These are phyloP conservation scores for Talaromyces amestolkiae DNA, from an alignment of 2,329 filamentous ascomycete species.

Conservation along the genomic window DNA sequence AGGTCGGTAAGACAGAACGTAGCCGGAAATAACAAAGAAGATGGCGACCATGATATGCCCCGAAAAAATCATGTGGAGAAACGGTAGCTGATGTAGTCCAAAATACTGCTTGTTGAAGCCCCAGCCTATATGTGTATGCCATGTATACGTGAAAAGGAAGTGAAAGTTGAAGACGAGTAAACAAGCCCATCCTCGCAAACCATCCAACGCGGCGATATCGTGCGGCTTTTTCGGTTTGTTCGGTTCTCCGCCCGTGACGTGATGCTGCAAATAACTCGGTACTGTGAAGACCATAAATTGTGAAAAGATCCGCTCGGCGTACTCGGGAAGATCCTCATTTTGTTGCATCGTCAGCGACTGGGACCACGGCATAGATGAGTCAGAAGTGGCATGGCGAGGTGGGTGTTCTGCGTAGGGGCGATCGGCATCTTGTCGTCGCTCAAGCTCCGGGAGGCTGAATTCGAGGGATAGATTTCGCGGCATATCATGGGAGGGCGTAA, in stretches of 20 bases:
- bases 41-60: slow-evolving; percentile 50
- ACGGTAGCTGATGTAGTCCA: slow-evolving; percentile 41
- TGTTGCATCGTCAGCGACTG: slow-evolving; percentile 16
- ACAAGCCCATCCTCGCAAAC: slow-evolving; percentile 44
- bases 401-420: background rate
- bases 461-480: slow-evolving; percentile 18
- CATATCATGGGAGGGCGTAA: slow-evolving; percentile 10
- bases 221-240: slow-evolving; percentile 32
- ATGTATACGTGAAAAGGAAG: slow-evolving; percentile 46
- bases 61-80: slow-evolving; percentile 44
- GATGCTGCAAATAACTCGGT: slow-evolving; percentile 38
- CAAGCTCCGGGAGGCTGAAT: slow-evolving; percentile 12
- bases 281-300: slow-evolving; percentile 32
- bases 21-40: slow-evolving; percentile 51
- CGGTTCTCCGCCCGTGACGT: slow-evolving; percentile 31
- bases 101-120: slow-evolving; percentile 42
- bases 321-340: slow-evolving; percentile 16
- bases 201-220: slow-evolving; percentile 43
- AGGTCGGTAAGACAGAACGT: slow-evolving; percentile 47
- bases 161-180: slow-evolving; percentile 49
- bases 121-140: slow-evolving; percentile 41
- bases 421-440: slow-evolving; percentile 10
- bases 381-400: slow-evolving; percentile 6
- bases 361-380: background rate
- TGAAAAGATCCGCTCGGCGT: slow-evolving; percentile 18